Evolutionary conservation across 441 rosid genomes (phyloP).

Genomic region (Arabidopsis lyrata): DNA sequence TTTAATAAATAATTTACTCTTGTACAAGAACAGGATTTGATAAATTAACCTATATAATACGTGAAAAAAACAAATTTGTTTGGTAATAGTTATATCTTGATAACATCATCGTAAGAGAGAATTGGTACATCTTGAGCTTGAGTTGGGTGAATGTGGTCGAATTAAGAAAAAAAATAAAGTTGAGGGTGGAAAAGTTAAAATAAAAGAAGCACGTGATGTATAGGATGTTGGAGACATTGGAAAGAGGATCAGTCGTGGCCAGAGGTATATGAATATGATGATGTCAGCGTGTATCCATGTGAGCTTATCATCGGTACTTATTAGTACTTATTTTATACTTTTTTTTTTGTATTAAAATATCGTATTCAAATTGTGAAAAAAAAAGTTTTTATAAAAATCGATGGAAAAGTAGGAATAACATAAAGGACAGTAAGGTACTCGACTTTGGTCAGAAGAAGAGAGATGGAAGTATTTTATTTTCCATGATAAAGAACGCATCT

Average conservation of each 20-base stretch:
- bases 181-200: not conserved
- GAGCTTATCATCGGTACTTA: conserved; percentile 42
- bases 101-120: not conserved
- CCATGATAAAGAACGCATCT: conserved; percentile 12
- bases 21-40: not conserved
- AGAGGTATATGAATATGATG: conserved; percentile 38
- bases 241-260: conserved; percentile 48
- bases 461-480: not conserved
- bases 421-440: conserved; percentile 8
- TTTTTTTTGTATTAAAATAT: not conserved
- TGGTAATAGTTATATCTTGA: not conserved
- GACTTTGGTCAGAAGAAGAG: conserved; percentile 28
- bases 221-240: conserved; percentile 45
- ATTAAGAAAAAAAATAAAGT: conserved; percentile 1
- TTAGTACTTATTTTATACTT: conserved; percentile 13
- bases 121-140: not conserved
- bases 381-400: not conserved
- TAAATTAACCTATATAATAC: not conserved
- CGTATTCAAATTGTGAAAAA: conserved; percentile 1
- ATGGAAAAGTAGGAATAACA: not conserved
- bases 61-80: not conserved
- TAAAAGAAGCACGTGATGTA: conserved; percentile 44
- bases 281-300: conserved; percentile 47
- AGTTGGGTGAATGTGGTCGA: not conserved
- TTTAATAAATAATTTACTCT: not conserved